Percentiles rank a stretch among this genome's conserved stretches.
Evolutionary conservation across 1,284 basidiomycete genomes (phyloP).

Genomic region (Microbotryum violaceum): DNA sequence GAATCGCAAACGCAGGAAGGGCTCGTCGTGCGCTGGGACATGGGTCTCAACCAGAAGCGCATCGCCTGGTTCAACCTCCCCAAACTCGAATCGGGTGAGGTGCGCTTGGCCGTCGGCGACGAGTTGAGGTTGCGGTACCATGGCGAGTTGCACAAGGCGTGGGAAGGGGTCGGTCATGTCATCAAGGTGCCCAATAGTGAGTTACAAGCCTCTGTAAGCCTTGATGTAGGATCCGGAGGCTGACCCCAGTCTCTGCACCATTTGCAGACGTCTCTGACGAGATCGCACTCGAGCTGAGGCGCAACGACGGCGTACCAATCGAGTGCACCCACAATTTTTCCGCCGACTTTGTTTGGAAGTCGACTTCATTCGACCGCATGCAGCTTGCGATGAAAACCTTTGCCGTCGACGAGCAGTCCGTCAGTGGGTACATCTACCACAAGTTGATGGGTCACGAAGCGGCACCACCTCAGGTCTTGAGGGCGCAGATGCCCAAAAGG

Average conservation of each 20-base stretch:
- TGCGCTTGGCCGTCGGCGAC: slow-evolving; percentile 91
- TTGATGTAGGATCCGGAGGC: neutral
- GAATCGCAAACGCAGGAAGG: slow-evolving; percentile 98
- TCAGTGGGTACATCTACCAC: slow-evolving; percentile 97
- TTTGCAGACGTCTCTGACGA: slow-evolving; percentile 86
- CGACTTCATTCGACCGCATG: slow-evolving; percentile 98
- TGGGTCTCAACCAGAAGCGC: slow-evolving; percentile 94
- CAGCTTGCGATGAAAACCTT: slow-evolving; percentile 99
- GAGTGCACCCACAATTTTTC: slow-evolving; percentile 92
- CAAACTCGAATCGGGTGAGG: slow-evolving; percentile 95
- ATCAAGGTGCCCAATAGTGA: slow-evolving; percentile 99
- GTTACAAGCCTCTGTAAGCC: slow-evolving; percentile 23
- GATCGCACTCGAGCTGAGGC: slow-evolving; percentile 84
- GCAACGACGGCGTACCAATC: slow-evolving; percentile 83
- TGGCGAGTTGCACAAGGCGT: slow-evolving; percentile 79
- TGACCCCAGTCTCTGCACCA: neutral
- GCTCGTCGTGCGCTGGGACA: slow-evolving; percentile 91
- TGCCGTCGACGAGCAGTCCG: slow-evolving; percentile 97
- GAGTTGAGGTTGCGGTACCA: slow-evolving; percentile 84
- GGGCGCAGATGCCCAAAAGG: slow-evolving; percentile 84
- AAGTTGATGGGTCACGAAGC: slow-evolving; percentile 92
- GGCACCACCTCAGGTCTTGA: slow-evolving; percentile 73
- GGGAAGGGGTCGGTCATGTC: slow-evolving; percentile 97
- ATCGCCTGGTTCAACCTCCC: slow-evolving; percentile 95
- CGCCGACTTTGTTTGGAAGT: slow-evolving; percentile 99